Evolutionary conservation across 2,329 filamentous ascomycete species (phyloP).

Genomic region (Ramichloridium luteum): DNA sequence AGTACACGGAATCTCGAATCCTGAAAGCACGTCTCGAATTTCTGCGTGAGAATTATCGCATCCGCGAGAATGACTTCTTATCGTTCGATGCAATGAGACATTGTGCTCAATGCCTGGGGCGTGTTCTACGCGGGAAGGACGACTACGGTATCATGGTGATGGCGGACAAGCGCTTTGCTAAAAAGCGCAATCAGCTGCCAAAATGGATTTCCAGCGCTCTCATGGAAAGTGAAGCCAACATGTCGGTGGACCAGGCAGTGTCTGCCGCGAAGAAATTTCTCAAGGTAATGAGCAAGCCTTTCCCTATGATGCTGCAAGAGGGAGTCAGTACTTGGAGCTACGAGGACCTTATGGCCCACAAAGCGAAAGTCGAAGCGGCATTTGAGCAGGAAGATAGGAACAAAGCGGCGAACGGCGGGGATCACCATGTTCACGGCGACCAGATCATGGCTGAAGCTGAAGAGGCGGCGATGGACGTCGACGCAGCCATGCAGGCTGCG

Average conservation of each 20-base stretch:
- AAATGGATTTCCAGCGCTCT: conserved; percentile 94
- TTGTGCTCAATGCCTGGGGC: conserved; percentile 88
- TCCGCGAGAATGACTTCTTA: conserved; percentile 91
- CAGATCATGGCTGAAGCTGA: conserved; percentile 22
- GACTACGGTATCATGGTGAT: conserved; percentile 99
- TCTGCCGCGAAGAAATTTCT: conserved; percentile 81
- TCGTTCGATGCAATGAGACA: conserved; percentile 99
- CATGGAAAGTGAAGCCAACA: conserved; percentile 70
- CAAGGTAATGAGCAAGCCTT: conserved; percentile 82
- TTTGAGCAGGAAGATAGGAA: conserved; percentile 50
- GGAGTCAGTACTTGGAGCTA: conserved; percentile 88
- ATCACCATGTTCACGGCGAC: conserved; percentile 19
- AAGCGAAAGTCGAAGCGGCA: conserved; percentile 61
- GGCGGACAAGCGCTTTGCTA: conserved; percentile 83
- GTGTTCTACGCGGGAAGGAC: conserved; percentile 89
- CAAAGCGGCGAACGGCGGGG: conserved; percentile 36
- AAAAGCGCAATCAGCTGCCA: conserved; percentile 78
- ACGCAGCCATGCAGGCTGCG: conserved; percentile 25
- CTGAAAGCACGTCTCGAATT: conserved; percentile 93
- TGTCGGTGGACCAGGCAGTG: conserved; percentile 92
- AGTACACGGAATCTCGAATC: conserved; percentile 96
- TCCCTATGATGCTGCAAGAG: conserved; percentile 70
- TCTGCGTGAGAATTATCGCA: conserved; percentile 90
- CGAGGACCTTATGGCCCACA: conserved; percentile 63
- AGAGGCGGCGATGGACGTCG: conserved; percentile 25